Evolutionary conservation across 257 asterid genomes (phyloP).

Genomic region (Solanum clarkiae): DNA sequence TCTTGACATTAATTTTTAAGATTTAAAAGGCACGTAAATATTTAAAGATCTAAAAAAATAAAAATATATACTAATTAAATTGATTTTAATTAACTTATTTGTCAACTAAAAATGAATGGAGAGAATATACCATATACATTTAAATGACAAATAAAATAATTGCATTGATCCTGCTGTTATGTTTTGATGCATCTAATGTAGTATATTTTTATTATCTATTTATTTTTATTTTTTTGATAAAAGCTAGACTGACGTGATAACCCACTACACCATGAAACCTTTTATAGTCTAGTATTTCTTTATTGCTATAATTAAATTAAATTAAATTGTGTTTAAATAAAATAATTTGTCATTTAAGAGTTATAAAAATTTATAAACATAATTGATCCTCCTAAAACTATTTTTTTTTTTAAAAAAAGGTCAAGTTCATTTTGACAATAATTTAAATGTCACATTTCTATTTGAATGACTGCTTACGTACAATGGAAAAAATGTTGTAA

Average conservation of each 20-base stretch:
- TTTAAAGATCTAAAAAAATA: too few species aligned
- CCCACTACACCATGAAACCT: too few species aligned
- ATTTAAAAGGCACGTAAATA: not conserved
- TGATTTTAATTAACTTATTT: too few species aligned
- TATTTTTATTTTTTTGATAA: too few species aligned
- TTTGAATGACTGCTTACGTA: too few species aligned
- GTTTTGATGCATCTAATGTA: not conserved
- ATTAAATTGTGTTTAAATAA: not conserved
- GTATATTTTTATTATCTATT: too few species aligned
- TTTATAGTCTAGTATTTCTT: too few species aligned
- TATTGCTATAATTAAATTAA: not conserved
- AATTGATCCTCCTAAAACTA: not conserved
- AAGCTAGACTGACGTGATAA: too few species aligned
- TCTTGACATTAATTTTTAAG: not conserved
- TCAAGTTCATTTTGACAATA: not conserved
- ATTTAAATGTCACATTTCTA: not conserved
- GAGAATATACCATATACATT: not conserved
- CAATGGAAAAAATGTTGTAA: not conserved
- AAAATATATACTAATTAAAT: too few species aligned
- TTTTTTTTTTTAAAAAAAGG: too few species aligned
- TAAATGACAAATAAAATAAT: not conserved
- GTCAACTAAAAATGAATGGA: not conserved
- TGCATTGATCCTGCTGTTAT: not conserved
- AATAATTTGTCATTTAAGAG: not conserved
- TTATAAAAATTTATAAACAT: not conserved